phyloP scores from a whole-genome alignment of 352 stramenopile genomes.

The Bremia lactucae region DNA sequence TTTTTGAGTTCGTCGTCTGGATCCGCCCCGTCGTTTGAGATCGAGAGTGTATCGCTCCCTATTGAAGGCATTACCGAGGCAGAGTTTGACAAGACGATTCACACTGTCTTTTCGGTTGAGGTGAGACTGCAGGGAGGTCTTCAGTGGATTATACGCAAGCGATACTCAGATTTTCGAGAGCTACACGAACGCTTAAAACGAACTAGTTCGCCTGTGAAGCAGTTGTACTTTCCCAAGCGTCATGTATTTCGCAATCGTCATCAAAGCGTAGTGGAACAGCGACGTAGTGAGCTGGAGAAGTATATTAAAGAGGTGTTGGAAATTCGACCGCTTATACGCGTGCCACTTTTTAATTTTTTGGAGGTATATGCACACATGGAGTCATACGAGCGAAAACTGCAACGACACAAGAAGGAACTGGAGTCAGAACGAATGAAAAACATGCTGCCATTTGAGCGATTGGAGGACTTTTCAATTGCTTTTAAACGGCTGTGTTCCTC shows the following conservation, averaged over 20 bases:
- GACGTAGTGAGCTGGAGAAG: constrained; percentile 74
- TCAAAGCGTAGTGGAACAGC: constrained; percentile 78
- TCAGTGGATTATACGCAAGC: constrained; percentile 85
- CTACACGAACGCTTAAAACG: constrained; percentile 77
- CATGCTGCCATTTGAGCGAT: constrained; percentile 40
- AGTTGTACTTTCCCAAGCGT: constrained; percentile 77
- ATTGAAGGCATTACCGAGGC: constrained; percentile 55
- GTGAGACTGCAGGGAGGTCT: constrained; percentile 66
- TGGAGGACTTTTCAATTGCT: constrained; percentile 63
- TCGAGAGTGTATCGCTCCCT: constrained; percentile 69
- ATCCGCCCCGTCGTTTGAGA: constrained; percentile 64
- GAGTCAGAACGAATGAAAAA: constrained; percentile 85
- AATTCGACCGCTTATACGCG: constrained; percentile 66
- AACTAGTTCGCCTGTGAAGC: constrained; percentile 66
- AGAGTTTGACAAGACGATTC: constrained; percentile 73
- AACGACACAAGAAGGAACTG: constrained; percentile 79
- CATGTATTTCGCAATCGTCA: constrained; percentile 80
- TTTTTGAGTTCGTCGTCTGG: constrained; percentile 26
- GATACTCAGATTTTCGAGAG: constrained; percentile 83
- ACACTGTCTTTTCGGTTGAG: constrained; percentile 77
- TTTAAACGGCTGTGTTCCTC: constrained; percentile 77
- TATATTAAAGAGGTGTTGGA: constrained; percentile 84
- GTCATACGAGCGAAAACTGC: constrained; percentile 76
- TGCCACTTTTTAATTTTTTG: constrained; percentile 84
- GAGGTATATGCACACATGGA: constrained; percentile 83